These are phyloP conservation scores for Polyporus arcularius DNA, from an alignment of 768 basidiomycete genomes.

Conservation along the genomic window DNA sequence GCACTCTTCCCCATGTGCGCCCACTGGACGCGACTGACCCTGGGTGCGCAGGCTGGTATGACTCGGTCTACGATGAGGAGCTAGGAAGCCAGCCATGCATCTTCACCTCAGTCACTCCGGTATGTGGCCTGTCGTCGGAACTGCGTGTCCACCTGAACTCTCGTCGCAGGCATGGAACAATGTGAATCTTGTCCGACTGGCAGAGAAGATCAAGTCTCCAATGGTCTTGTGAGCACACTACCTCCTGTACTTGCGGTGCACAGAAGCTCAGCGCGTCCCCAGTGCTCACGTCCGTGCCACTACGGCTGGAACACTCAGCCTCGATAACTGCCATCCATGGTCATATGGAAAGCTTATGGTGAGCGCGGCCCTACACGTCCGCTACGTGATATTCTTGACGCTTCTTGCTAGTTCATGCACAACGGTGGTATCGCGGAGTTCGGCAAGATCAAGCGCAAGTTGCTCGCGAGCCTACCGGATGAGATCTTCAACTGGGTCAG, in stretches of 20 bases:
- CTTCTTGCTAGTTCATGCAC: slow-evolving; percentile 81
- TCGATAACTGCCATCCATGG: slow-evolving; percentile 97
- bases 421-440: slow-evolving; percentile 95
- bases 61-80: slow-evolving; percentile 80
- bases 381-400: not conserved
- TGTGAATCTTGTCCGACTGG: slow-evolving; percentile 86
- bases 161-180: slow-evolving; percentile 91
- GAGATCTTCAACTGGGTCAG: slow-evolving; percentile 84
- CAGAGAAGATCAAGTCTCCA: slow-evolving; percentile 96
- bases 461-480: slow-evolving; percentile 79
- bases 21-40: not conserved
- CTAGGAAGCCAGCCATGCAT: slow-evolving; percentile 89
- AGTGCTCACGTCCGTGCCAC: slow-evolving; percentile 93
- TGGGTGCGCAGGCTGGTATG: slow-evolving; percentile 80
- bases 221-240: slow-evolving; percentile 77
- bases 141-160: not conserved
- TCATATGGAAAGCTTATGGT: slow-evolving; percentile 92
- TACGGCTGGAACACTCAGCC: slow-evolving; percentile 86
- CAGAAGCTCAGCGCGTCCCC: not conserved
- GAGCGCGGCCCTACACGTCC: slow-evolving; percentile 8
- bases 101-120: slow-evolving; percentile 93
- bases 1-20: slow-evolving; percentile 25
- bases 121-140: slow-evolving; percentile 38
- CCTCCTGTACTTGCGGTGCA: not conserved
- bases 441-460: slow-evolving; percentile 70